Evolutionary conservation across 2,329 filamentous ascomycete species (phyloP), one percentile per base, ranked within the genome.

Genomic region (Apiospora marii): DNA sequence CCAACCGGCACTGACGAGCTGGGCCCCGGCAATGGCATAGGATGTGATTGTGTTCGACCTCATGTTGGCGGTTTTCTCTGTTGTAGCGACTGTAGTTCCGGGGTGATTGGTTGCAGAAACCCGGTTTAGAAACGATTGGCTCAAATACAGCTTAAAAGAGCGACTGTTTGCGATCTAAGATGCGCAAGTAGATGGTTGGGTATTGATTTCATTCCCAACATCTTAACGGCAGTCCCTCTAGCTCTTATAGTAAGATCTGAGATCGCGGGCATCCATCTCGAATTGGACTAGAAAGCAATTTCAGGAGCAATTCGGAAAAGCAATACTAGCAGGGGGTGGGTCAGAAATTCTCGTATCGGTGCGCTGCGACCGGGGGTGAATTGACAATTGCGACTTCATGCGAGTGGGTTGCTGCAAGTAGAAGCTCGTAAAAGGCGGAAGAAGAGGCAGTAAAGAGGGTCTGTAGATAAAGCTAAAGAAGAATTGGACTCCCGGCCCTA

Each of bases 1-100:
- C 24, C 53, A 72, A 4, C 37, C 51, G 27, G 71, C 71, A 37
- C 67, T 68, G 48, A 14, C 67, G 34, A 69, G 37, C 4, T 43
- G 68, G n/a, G 43, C 30, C 6, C 58, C 58, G 19, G 22, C 4
- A 3, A 41, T 41, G 58, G 34, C 58, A 13, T 64, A 64, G 14
- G 58, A n/a, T 41, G 58, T 64, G 41, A 64, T 64, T 10, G 34
- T 64, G 34, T 10, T 64, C 8, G 58, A 41, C 34, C 34, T 64
- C 58, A 64, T 64, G 3, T 41, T 64, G 22, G 22, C 22, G 58
- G 3, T 41, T 64, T 5, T 41, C 6, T 64, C 30, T n/a, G 14
- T 44, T 16, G 49, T 27, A 27, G 12, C n/a, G 49, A 51, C n/a
- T 51, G 49, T 51, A 51, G 5, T 51, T 2, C 49, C 10, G n/a